Evolutionary conservation across 78 protist species (phyloP), one percentile per base, ranked within the genome.

Genomic region (Diacronema lutheri): DNA sequence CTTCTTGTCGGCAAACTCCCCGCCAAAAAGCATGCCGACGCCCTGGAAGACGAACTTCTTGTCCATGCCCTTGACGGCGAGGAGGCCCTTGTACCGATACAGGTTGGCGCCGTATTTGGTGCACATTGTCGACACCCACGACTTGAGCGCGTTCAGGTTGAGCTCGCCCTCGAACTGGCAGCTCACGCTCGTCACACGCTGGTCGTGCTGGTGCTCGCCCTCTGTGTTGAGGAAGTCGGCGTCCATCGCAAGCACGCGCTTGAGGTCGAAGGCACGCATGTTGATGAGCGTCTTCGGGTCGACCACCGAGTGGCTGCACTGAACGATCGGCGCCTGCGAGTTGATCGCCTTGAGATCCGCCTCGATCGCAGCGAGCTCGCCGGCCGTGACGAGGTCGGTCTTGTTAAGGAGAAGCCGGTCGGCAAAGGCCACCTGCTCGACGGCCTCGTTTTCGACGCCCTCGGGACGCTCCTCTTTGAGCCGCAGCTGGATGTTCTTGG

Each of bases 61-160:
- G 31, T 60, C 65, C 33, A 1, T 7, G 65, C 65, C 65, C 31
- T 29, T 1, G 25, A 73, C 40, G 33, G 80, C 55, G 9, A 84
- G 69, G 38, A 84, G 81, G 66, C 87, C 87, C 57, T 84, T 84
- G 62, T 25, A n/a, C 64, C 87, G 79, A 68, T 25, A 84, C 41
- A 84, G 7, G 69, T 68, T 69, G 10, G 7, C 41, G 14, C 50
- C 79, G 81, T 84, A 50, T 14, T 60, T 1, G 29, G 3, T 40
- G 56, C 2, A 3, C 58, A 81, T 56, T 26, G 23, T 33, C 37
- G 72, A 46, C 72, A 81, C 60, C 69, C 56, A 81, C 58, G 9
- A 23, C 73, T 81, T 81, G 86, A 81, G 60, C 86, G 19, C 35
- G 50, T 33, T 23, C 86, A 56, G 3, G 50, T 16, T 21, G 37